Evolutionary conservation across 108 stramenopile genomes (phyloP).

Genomic region (Mediolabrus comicus): DNA sequence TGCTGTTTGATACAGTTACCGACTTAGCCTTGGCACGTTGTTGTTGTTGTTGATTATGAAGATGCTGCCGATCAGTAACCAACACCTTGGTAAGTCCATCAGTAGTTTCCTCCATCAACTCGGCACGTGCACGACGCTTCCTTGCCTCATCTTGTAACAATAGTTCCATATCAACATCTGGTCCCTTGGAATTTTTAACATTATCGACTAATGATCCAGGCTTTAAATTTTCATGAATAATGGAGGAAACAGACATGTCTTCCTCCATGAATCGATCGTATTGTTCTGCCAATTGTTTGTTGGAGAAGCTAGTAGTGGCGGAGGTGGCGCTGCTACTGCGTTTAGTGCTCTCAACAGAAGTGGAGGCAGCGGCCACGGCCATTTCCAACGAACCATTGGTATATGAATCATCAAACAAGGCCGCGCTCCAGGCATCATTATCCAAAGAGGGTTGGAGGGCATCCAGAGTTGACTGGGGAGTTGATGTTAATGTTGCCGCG

Average conservation of each 20-base stretch:
- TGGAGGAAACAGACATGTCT: conserved; percentile 11
- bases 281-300: conserved; percentile 13
- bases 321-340: too few species aligned
- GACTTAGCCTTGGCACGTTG: neutral
- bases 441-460: conserved; percentile 15
- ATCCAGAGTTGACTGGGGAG: too few species aligned
- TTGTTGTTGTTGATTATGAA: neutral
- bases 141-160: conserved; percentile 19
- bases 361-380: neutral
- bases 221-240: conserved; percentile 9
- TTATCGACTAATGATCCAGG: conserved; percentile 21
- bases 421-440: conserved; percentile 32
- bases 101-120: neutral
- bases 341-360: neutral
- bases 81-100: neutral
- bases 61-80: neutral
- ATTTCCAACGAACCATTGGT: conserved; percentile 4
- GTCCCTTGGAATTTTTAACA: conserved; percentile 14
- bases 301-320: too few species aligned
- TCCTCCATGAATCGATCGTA: conserved; percentile 39
- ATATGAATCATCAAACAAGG: conserved; percentile 24
- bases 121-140: conserved; percentile 7
- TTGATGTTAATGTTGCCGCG: too few species aligned
- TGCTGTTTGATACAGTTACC: neutral
- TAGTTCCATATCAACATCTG: conserved; percentile 12